Base-by-base conservation (phyloP, 1,139 yeast genomes). In the Kodamaea fungicola region DNA sequence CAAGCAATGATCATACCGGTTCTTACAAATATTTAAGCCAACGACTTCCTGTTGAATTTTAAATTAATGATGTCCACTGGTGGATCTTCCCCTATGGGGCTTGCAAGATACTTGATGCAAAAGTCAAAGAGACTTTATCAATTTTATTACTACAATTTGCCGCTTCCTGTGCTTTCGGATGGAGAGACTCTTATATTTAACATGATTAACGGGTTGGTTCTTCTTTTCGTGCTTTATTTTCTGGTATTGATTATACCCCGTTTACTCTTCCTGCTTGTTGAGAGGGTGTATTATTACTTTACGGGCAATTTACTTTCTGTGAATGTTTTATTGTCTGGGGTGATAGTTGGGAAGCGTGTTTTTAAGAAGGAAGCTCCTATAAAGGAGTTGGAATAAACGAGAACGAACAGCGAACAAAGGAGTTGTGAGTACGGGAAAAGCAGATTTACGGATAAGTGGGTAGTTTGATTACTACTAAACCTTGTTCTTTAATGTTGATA, bases 151-250 rank as follows among this genome's bases (percentile, higher is more conserved):
- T 61, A 37, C 43, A 51, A 44, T 33, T 42, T 55, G 7, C 67
- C 67, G 4, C 47, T 62, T 28, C 63, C 64, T 4, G 61, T 61
- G 8, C 49, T 62, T 41, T 48, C 62, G 2, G 44, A 40, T 3
- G 52, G 51, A 1, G 69, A 63, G 40, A 33, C 52, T 0, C 30
- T 49, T 2, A 29, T 50, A 4, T 54, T 60, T 41, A 54, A 57
- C 37, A 22, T 24, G 8, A 23, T 37, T 23, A 32, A 32, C 24
- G 26, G 23, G n/a, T 12, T 13, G 24, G 22, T 37, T n/a, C 13
- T 33, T 16, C 25, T 37, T 26, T 9, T 30, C n/a, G 29, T 6
- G 22, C 28, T 34, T 12, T 38, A 51, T 12, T 33, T 21, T 32
- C 12, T 30, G 26, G 24, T 33, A 9, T 42, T 40, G 31, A 39